phyloP scores from a whole-genome alignment of 805 yeast genomes.

The Candida odintsovae region DNA sequence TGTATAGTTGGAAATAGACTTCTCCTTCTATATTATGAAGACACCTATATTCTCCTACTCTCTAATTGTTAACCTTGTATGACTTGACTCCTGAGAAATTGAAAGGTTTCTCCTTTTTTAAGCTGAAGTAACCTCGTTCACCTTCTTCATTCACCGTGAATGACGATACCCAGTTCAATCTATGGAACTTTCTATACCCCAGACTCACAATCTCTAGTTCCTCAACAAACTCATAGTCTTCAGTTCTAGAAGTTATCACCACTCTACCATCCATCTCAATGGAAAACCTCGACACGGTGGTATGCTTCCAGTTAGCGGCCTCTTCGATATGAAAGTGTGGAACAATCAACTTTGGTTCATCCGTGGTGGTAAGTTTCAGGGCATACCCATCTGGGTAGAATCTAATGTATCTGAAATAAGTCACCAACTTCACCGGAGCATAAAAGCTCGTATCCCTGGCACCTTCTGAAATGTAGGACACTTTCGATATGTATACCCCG shows the following conservation, averaged over 20 bases:
- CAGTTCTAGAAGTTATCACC: slow-evolving; percentile 50
- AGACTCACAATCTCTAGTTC: slow-evolving; percentile 51
- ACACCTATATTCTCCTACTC: background rate
- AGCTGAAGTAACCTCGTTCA: slow-evolving; percentile 47
- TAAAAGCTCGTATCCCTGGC: slow-evolving; percentile 59
- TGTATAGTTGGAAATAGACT: background rate
- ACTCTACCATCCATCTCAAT: slow-evolving; percentile 52
- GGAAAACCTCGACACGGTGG: slow-evolving; percentile 33
- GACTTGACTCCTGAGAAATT: slow-evolving; percentile 60
- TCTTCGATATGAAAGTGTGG: slow-evolving; percentile 39
- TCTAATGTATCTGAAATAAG: slow-evolving; percentile 81
- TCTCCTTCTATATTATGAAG: background rate
- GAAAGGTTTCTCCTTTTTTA: slow-evolving; percentile 74
- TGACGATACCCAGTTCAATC: slow-evolving; percentile 65
- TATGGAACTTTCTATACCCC: slow-evolving; percentile 61
- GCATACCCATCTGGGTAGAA: slow-evolving; percentile 77
- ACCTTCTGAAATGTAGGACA: slow-evolving; percentile 82
- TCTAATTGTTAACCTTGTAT: slow-evolving; percentile 13
- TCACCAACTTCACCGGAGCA: slow-evolving; percentile 75
- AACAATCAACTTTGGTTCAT: slow-evolving; percentile 67
- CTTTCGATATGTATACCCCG: slow-evolving; percentile 83
- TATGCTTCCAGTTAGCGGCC: slow-evolving; percentile 27
- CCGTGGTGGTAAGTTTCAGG: slow-evolving; percentile 59
- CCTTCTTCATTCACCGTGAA: slow-evolving; percentile 53
- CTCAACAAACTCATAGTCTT: slow-evolving; percentile 59